Base-by-base conservation (phyloP, 2,329 filamentous ascomycete genomes). In the Didymella pomorum region DNA sequence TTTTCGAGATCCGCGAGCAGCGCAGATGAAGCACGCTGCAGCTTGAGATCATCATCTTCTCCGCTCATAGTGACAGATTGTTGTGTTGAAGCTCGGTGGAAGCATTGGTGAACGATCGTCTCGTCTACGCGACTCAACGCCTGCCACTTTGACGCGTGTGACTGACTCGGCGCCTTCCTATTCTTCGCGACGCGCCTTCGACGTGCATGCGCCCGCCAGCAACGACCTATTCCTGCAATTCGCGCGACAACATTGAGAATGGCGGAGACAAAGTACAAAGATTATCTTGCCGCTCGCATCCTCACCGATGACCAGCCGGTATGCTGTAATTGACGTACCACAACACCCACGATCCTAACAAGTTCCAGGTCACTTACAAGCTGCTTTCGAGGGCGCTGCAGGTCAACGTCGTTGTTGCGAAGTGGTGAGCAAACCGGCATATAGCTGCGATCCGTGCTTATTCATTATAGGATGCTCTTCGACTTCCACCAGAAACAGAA, bases 401-500 rank as follows among this genome's bases (percentile, higher is more conserved):
- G 70, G 84, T 97, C 43, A 90, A 97, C 75, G 89, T 91, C 75
- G 95, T 96, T 73, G 82, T 85, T 42, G 95, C 95, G 12, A 99
- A 99, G 78, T 88, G 93, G 93, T 96, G 80, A 65, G 85, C 76
- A 26, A 18, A 11, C 4, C 10, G 10, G 9, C 4, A 1, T 8
- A 4, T 3, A 35, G 9, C 12, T 14, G 11, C 3, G 11, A 11
- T 5, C n/a, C 33, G 7, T 41, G 39, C 71, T 75, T 18, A 77
- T 45, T 5, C 6, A 58, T 20, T 31, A 1, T 35, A 96, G 89
- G 76, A 96, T 95, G 86, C 86, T 93, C 16, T 96, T 87, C 77
- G 91, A 96, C 29, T 98, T 96, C 67, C 87, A 97, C 75, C 83
- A 84, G 62, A 86, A 83, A 56, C 90, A 96, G 73, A 96, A 93